These are phyloP conservation scores for Funneliformis geosporum DNA, from an alignment of 192 early-diverging fungal species.

Conservation along the genomic window DNA sequence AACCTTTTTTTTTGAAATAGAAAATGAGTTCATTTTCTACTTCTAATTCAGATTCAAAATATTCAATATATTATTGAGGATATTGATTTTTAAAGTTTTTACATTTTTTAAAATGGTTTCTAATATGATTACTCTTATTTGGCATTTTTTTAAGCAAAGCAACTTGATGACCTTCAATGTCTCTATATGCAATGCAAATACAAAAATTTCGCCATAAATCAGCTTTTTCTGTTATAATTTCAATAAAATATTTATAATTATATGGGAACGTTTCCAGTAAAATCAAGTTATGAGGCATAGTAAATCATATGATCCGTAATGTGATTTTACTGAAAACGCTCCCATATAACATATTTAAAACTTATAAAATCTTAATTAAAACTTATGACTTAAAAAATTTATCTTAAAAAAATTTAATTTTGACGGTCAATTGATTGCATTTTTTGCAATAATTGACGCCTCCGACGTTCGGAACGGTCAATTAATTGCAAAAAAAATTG, in stretches of 20 bases:
- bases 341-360: too few species aligned
- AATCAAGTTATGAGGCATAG: too few species aligned
- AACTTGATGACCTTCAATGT: background rate
- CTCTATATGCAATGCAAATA: background rate
- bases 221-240: background rate
- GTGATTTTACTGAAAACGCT: too few species aligned
- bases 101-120: background rate
- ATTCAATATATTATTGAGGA: background rate
- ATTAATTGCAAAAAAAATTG: too few species aligned
- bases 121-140: background rate
- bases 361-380: too few species aligned
- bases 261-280: too few species aligned
- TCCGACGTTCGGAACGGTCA: too few species aligned
- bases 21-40: background rate
- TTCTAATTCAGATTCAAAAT: background rate
- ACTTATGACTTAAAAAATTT: too few species aligned
- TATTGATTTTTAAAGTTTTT: background rate
- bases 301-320: too few species aligned
- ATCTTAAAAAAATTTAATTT: too few species aligned
- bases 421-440: too few species aligned
- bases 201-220: background rate
- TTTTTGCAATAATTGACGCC: too few species aligned
- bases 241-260: background rate
- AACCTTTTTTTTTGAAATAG: background rate
- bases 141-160: background rate